These are phyloP conservation scores for Rhodofomes roseus DNA, from an alignment of 1,284 basidiomycete species.

Conservation along the genomic window DNA sequence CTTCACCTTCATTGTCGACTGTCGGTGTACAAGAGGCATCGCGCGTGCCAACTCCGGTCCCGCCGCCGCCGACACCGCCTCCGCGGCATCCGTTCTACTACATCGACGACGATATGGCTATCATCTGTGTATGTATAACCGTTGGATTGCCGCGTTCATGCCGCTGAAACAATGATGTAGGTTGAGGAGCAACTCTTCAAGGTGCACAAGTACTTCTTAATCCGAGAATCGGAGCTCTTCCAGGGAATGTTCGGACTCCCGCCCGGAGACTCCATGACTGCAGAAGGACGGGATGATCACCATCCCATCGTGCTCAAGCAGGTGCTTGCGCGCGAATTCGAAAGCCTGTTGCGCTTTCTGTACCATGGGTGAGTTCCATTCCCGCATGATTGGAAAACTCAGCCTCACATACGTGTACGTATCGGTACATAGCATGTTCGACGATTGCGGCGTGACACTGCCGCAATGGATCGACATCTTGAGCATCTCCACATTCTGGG, in stretches of 20 bases:
- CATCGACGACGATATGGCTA: not conserved
- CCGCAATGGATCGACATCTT: constrained; percentile 19
- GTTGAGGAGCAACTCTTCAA: constrained; percentile 30
- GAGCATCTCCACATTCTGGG: no score
- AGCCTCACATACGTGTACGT: not conserved
- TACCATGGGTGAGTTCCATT: constrained; percentile 13
- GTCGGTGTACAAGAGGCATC: not conserved
- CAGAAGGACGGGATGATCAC: constrained; percentile 13
- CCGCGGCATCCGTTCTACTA: not conserved
- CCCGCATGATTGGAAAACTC: not conserved
- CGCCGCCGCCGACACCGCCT: not conserved
- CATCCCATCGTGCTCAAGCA: constrained; percentile 8
- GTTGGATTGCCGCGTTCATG: not conserved
- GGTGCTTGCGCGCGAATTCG: constrained; percentile 12
- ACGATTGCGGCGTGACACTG: constrained; percentile 9
- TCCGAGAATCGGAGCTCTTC: constrained; percentile 18
- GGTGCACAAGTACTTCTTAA: constrained; percentile 27
- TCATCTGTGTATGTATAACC: not conserved
- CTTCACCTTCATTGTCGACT: not conserved
- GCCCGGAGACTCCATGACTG: not conserved
- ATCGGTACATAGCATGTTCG: constrained; percentile 18
- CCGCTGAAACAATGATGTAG: constrained; percentile 13
- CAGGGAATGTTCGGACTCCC: constrained; percentile 12
- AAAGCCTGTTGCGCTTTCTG: constrained; percentile 13
- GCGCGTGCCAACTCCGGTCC: not conserved